Evolutionary conservation across 2,329 filamentous ascomycete genomes (phyloP), one percentile per base, ranked within the genome.

Genomic region (Purpureocillium takamizusanense): DNA sequence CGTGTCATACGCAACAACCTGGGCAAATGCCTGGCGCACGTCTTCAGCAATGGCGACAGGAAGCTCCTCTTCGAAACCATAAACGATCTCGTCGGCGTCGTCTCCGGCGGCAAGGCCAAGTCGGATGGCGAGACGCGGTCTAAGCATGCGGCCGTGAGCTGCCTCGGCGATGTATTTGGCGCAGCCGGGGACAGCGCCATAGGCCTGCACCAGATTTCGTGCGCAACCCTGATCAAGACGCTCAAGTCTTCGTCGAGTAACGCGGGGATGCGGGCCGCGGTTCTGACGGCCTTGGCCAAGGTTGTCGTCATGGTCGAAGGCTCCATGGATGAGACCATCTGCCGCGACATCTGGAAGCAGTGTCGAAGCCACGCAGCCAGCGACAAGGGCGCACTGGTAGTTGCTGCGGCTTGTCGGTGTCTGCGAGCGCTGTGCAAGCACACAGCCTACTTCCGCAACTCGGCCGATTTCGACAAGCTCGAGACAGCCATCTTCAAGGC

Each of bases 291-390:
- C 1, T 62, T 95, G 35, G 79, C 76, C 31, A 89, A 88, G 63
- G 75, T 95, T 31, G 71, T 82, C 18, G 73, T 72, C 42, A 90
- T 89, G 59, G 77, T 95, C 21, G 74, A 76, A 39, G 70, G 72
- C 5, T 87, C 86, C 43, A 72, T 90, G 51, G 92, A 98, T 50
- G 92, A 98, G 60, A 70, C 67, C 39, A 71, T 89, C 29, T 85
- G 85, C n/a, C 79, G 88, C 53, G 89, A 95, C 57, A 77, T 94
- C 13, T 97, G 88, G 87, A 98, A 95, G 61, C 85, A 90, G 57
- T 83, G 81, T 18, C 80, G 92, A 45, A 86, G 73, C 59, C 74
- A 83, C 49, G 83, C 83, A 21, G 72, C 79, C 0, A 72, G 71
- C 42, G 94, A 98, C 60, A 97, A 92, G 61, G 85, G 87, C 4